Evolutionary conservation across 164 flowering plant genomes (phyloP).

Genomic region (Nelumbo lutea): DNA sequence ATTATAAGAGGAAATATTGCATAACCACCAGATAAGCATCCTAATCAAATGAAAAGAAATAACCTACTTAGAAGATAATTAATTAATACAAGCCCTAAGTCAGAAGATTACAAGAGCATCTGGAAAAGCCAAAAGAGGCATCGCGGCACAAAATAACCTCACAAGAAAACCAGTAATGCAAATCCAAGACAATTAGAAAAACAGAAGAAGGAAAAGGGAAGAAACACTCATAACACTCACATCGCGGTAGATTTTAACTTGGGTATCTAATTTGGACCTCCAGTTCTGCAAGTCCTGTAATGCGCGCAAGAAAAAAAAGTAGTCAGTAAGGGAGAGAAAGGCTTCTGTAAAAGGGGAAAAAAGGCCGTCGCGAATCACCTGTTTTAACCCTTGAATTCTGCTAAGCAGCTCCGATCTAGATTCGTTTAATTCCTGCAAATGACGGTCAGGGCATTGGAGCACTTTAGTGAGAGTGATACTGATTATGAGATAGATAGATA

Average conservation of each 20-base stretch:
- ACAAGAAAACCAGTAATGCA: too few relatives aligned
- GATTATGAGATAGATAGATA: too few relatives aligned
- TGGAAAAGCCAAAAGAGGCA: too few relatives aligned
- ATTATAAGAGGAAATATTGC: too few relatives aligned
- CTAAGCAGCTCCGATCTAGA: constrained; percentile 67
- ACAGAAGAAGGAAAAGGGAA: too few relatives aligned
- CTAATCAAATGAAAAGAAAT: too few relatives aligned
- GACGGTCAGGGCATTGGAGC: neutral
- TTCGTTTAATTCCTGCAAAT: constrained; percentile 62
- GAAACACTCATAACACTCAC: constrained; percentile 36
- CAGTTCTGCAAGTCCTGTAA: constrained; percentile 77
- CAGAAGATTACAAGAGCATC: too few relatives aligned
- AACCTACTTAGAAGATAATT: too few relatives aligned
- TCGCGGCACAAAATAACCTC: too few relatives aligned
- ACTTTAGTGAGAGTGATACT: neutral
- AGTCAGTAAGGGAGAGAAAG: neutral
- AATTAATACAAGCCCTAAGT: too few relatives aligned
- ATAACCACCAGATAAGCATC: too few relatives aligned
- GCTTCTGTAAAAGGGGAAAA: neutral
- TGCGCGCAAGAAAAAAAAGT: neutral
- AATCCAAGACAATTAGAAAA: too few relatives aligned
- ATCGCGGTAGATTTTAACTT: constrained; percentile 70
- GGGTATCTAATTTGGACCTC: constrained; percentile 82
- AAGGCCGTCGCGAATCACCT: constrained; percentile 33
- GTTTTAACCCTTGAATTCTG: constrained; percentile 73